Evolutionary conservation across 257 asterid genomes (phyloP).

Genomic region (Solanum infundibuliforme): DNA sequence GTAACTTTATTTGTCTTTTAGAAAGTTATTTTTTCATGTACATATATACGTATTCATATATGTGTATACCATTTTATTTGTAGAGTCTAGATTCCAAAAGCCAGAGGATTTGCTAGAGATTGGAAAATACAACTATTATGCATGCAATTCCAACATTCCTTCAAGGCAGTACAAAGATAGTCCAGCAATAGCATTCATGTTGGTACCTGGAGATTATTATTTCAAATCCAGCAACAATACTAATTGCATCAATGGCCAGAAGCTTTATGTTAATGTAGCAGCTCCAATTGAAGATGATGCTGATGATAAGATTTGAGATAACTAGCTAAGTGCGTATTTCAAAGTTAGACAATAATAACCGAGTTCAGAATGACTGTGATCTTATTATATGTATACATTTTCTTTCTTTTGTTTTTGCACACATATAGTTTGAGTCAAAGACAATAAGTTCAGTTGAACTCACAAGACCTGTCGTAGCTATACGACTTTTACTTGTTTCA

Average conservation of each 20-base stretch:
- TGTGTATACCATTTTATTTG: background rate
- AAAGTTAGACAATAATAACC: background rate
- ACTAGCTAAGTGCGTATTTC: background rate
- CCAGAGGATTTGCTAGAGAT: background rate
- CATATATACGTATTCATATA: background rate
- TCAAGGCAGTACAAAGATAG: background rate
- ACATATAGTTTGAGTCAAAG: background rate
- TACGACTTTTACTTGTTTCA: background rate
- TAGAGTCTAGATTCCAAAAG: background rate
- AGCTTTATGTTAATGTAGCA: background rate
- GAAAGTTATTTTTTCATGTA: background rate
- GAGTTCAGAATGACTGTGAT: rapidly evolving
- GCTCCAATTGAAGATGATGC: background rate
- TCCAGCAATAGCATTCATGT: background rate
- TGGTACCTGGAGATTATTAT: background rate
- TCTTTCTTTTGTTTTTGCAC: background rate
- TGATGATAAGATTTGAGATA: background rate
- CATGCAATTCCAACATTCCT: background rate
- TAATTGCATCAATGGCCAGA: background rate
- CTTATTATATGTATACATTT: background rate
- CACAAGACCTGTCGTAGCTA: background rate
- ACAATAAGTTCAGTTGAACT: background rate
- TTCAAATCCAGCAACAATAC: background rate
- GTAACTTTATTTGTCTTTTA: background rate
- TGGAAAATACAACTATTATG: background rate